A percentile compares a stretch with the other conserved stretches of the same genome.
phyloP scores from a whole-genome alignment of 2,329 filamentous ascomycete genomes.

The Colletotrichum brevisporum region DNA sequence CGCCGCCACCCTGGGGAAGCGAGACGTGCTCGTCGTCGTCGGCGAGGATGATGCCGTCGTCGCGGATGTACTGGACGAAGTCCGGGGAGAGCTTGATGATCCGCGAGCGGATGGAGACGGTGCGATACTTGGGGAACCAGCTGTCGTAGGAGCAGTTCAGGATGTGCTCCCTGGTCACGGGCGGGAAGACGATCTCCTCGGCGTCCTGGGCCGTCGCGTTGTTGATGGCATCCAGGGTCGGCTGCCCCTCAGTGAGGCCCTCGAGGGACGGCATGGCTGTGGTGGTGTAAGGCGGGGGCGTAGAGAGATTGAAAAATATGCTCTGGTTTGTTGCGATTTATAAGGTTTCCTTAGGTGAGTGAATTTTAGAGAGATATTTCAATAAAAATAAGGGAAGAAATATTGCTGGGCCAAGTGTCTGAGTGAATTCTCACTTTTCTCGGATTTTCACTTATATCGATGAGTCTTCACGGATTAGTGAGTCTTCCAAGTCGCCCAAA shows the following conservation, averaged over 20 bases:
- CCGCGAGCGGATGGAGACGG: slow-evolving; percentile 86
- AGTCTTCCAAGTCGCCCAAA: slow-evolving; percentile 36
- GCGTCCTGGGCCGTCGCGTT: slow-evolving; percentile 37
- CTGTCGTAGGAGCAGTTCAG: slow-evolving; percentile 93
- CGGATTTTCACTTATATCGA: slow-evolving; percentile 36
- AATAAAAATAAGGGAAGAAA: too few species aligned
- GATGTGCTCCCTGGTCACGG: slow-evolving; percentile 88
- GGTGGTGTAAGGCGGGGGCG: background rate
- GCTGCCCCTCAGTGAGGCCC: slow-evolving; percentile 41
- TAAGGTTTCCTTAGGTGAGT: too few species aligned
- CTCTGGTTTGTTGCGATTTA: too few species aligned
- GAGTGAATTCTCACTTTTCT: background rate
- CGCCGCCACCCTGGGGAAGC: slow-evolving; percentile 63
- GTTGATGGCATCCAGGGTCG: slow-evolving; percentile 32
- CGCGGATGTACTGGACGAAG: slow-evolving; percentile 89
- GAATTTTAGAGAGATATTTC: too few species aligned
- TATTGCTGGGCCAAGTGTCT: background rate
- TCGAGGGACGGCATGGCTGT: slow-evolving; percentile 49
- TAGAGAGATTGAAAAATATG: background rate
- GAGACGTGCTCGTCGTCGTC: slow-evolving; percentile 67
- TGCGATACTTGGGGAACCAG: slow-evolving; percentile 86
- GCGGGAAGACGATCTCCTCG: slow-evolving; percentile 77
- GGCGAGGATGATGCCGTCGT: slow-evolving; percentile 92
- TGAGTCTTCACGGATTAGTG: slow-evolving; percentile 34
- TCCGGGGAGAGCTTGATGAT: slow-evolving; percentile 82